Percentiles rank a stretch among this genome's conserved stretches.
These are phyloP conservation scores for Elsinoe ampelina DNA, from an alignment of 2,329 filamentous ascomycete genomes.

Conservation along the genomic window DNA sequence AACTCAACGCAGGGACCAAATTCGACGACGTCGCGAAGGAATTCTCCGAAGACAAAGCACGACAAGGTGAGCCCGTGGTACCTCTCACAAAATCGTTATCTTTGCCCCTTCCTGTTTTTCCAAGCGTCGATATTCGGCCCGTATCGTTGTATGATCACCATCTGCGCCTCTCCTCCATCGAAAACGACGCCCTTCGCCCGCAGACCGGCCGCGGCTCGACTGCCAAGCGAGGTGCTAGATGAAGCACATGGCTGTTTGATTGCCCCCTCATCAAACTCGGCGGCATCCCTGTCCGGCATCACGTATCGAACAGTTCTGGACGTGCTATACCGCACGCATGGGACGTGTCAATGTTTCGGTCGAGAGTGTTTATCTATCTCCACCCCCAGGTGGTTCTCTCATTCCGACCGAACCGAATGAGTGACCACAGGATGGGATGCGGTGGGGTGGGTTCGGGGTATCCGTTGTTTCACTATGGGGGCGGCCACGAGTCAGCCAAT, in stretches of 20 bases:
- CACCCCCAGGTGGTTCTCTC: too few species aligned
- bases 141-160: neutral
- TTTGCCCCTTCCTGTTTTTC: neutral
- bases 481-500: neutral
- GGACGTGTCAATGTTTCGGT: neutral
- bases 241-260: slow-evolving; percentile 6
- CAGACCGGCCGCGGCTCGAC: neutral
- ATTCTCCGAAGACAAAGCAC: slow-evolving; percentile 69
- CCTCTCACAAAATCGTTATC: neutral
- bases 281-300: neutral
- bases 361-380: too few species aligned
- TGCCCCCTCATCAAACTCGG: neutral
- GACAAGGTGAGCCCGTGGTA: slow-evolving; percentile 48
- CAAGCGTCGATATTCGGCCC: neutral
- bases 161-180: neutral
- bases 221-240: neutral
- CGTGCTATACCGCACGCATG: neutral
- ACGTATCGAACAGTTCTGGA: neutral
- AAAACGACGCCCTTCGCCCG: neutral
- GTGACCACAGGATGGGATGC: neutral
- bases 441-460: neutral
- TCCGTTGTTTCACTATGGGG: neutral
- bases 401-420: too few species aligned
- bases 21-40: slow-evolving; percentile 67
- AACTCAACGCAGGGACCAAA: slow-evolving; percentile 56